Conservation (phyloP, 2,329 filamentous ascomycete genomes). For the Calycina marina region DNA sequence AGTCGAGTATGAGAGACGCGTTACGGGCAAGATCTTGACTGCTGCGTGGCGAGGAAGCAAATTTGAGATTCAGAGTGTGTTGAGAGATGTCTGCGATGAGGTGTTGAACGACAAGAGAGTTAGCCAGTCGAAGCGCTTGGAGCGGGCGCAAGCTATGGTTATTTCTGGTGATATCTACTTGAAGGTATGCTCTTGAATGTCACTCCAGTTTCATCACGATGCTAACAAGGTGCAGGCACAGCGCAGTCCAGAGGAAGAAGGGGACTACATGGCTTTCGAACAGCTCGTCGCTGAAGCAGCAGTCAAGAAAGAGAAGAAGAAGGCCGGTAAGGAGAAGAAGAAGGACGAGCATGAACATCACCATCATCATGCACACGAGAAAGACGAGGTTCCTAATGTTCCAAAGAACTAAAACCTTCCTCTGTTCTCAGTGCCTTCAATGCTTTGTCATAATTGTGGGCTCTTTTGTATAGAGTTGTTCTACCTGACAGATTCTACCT, state of each 20-base stretch:
- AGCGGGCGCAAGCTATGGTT: conserved; percentile 79
- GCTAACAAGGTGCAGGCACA: conserved; percentile 44
- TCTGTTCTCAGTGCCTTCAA: too few species aligned
- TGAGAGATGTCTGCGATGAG: conserved; percentile 85
- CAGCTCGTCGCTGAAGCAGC: conserved; percentile 94
- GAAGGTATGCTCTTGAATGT: conserved; percentile 46
- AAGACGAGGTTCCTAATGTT: conserved; percentile 27
- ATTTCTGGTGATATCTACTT: conserved; percentile 80
- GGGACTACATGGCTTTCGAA: conserved; percentile 97
- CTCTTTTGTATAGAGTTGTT: too few species aligned
- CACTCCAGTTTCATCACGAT: not conserved
- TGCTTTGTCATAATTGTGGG: too few species aligned
- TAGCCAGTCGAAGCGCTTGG: conserved; percentile 67
- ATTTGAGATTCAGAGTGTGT: conserved; percentile 93
- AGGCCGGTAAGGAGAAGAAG: conserved; percentile 48
- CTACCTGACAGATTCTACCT: too few species aligned
- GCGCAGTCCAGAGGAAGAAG: conserved; percentile 87
- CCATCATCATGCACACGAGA: conserved; percentile 16
- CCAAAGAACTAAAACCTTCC: too few species aligned
- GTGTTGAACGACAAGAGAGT: conserved; percentile 71
- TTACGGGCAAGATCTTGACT: conserved; percentile 95
- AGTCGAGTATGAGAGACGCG: conserved; percentile 84
- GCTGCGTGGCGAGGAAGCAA: conserved; percentile 94
- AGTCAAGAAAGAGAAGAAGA: conserved; percentile 76
- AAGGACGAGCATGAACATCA: conserved; percentile 22